These are phyloP conservation scores for Fonsecaea nubica DNA, from an alignment of 2,329 filamentous ascomycete species.

Conservation along the genomic window DNA sequence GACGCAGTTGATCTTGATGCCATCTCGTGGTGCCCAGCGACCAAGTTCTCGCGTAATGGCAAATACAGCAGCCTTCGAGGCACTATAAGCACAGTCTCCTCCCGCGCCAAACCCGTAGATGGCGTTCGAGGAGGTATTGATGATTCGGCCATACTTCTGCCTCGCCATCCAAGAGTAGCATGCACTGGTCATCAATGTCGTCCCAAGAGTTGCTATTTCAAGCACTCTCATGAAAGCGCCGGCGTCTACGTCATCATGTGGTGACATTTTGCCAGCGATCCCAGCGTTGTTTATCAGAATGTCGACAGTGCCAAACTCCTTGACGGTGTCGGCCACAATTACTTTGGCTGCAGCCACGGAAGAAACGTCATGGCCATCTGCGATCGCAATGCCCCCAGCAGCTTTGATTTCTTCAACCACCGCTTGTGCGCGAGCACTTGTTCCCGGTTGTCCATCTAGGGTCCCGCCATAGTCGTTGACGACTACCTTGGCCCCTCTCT, in stretches of 20 bases:
- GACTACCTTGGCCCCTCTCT: slow-evolving; percentile 43
- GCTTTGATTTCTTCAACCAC: slow-evolving; percentile 65
- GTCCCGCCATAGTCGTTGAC: slow-evolving; percentile 48
- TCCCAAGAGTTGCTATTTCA: slow-evolving; percentile 25
- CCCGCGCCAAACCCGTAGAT: slow-evolving; percentile 38
- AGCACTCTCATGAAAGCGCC: slow-evolving; percentile 26
- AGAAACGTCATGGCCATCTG: slow-evolving; percentile 79
- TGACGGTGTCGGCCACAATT: slow-evolving; percentile 47
- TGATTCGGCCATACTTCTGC: slow-evolving; percentile 27
- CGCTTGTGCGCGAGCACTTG: slow-evolving; percentile 64
- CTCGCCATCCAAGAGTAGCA: slow-evolving; percentile 27
- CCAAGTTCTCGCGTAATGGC: slow-evolving; percentile 85
- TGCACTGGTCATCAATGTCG: slow-evolving; percentile 26
- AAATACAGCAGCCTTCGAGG: slow-evolving; percentile 88
- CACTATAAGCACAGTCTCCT: slow-evolving; percentile 72
- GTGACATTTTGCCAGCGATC: slow-evolving; percentile 48
- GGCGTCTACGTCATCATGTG: slow-evolving; percentile 25
- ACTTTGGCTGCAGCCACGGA: slow-evolving; percentile 45
- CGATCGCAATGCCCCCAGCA: slow-evolving; percentile 90
- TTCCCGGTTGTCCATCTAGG: slow-evolving; percentile 59
- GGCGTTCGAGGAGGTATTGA: slow-evolving; percentile 35
- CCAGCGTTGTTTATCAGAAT: slow-evolving; percentile 61
- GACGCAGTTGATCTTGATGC: slow-evolving; percentile 29
- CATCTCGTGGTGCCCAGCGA: slow-evolving; percentile 23
- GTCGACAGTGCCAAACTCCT: slow-evolving; percentile 51